Base-by-base conservation (phyloP, 345 rosid genomes). In the Orychophragmus violaceus region DNA sequence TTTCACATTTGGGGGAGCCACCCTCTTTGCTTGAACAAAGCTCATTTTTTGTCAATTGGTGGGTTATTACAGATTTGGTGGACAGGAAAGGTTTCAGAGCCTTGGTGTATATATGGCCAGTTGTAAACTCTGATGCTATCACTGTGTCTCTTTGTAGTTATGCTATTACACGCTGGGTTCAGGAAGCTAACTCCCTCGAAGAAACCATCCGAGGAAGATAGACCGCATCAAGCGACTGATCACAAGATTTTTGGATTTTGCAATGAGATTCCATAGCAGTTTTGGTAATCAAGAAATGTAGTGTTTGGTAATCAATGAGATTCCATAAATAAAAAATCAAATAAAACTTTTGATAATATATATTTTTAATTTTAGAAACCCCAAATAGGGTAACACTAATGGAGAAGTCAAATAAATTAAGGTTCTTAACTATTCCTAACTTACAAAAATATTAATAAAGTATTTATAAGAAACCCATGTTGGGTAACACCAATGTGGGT, bases 81-180 rank as follows among this genome's bases (percentile, higher is more conserved):
- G 95, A 21, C 95, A 88, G 69, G 95, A 88, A 67, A 84, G 95
- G 75, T 93, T 93, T 77, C 96, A 93, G 72, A 93, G 97, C 71
- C 85, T 93, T 51, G 98, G 98, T 35, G 94, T 54, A 3, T 39
- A 29, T 37, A 2, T 64, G 37, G 14, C 19, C 5, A 2, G 27
- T 30, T 54, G 5, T 32, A 4, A n/a, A 12, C 27, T 45, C 21
- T 33, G 10, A 68, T 53, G 4, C 6, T 42, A 64, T 13, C 27
- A 14, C 14, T 61, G 0, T 42, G 37, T 27, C 16, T 25, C 4
- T 23, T 29, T 72, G 69, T 69, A 93, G 96, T 80, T 39, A 80
- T 82, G 85, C 66, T 93, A 61, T 67, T 83, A 79, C 98, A 93
- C 68, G 90, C 94, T 14, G 82, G 91, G 19, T 84, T 85, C 46